Evolutionary conservation across 306 rosid species (phyloP), one percentile per base, ranked within the genome.

Genomic region (Spatholobus suberectus): DNA sequence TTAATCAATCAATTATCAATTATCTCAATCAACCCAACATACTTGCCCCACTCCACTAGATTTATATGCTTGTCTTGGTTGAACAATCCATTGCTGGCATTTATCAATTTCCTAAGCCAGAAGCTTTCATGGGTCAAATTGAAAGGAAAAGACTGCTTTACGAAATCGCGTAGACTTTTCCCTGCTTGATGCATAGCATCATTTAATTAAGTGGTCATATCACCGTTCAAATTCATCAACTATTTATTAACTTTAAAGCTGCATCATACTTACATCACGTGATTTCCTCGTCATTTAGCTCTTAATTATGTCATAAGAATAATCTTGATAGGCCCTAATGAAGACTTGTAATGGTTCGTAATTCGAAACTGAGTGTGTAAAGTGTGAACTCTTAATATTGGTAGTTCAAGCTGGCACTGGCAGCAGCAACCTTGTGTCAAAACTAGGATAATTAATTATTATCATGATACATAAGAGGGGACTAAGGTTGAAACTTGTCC

Each of bases 1-100:
- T 86, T 68, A 79, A 74, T 75, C 72, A 76, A 83, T 86, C 89
- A 83, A 75, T 75, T 23, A 86, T 86, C 89, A 82, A 67, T 77
- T 37, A 80, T 86, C 58, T 59, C 79, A 70, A 83, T 86, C 76
- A 83, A 83, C 74, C 77, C 66, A 87, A 87, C 89, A 83, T 63
- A 8, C 8, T 59, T 86, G 51, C 24, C 89, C 89, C 87, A 86
- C 89, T 35, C 24, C 68, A 52, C 46, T 59, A 3, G 52, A 43
- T 76, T 0, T 57, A 80, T 71, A 44, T 80, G 72, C 27, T 83
- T 83, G 89, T 87, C 87, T 63, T 87, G 2, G 83, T n/a, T 76
- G 83, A 87, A 87, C 21, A 87, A 75, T 83, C 89, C 87, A 52
- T 58, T 32, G 20, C 55, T 79, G 5, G 21, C 41, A 12, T 78